A percentile compares a stretch with the other conserved stretches of the same genome.
Conservation (phyloP, 257 asterid species). For the Solanum phureja region DNA sequence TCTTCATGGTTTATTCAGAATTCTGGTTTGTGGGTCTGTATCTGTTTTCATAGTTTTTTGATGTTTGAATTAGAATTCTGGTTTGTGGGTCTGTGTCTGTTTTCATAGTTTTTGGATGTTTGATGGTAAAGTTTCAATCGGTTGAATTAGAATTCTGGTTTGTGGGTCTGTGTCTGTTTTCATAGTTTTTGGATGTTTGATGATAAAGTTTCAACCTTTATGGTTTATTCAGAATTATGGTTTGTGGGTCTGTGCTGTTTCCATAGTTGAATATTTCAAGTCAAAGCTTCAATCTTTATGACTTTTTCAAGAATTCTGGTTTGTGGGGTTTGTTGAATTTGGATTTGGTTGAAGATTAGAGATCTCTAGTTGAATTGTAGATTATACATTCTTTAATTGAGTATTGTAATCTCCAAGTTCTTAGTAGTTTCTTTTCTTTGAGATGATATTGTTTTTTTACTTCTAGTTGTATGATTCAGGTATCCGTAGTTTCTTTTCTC, state of each 20-base stretch:
- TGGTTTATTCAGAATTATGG: background rate
- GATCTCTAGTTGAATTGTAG: slow-evolving; percentile 20
- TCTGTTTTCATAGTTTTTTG: background rate
- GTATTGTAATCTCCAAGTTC: slow-evolving; percentile 14
- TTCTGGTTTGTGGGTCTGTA: background rate
- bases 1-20: background rate
- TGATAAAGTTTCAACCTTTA: slow-evolving; percentile 18
- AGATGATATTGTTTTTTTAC: slow-evolving; percentile 11
- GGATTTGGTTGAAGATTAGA: slow-evolving; percentile 27
- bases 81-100: background rate
- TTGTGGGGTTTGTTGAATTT: slow-evolving; percentile 27
- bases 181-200: background rate
- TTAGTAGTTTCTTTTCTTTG: slow-evolving; percentile 8
- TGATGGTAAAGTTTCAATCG: background rate
- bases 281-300: slow-evolving; percentile 22
- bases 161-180: background rate
- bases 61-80: background rate
- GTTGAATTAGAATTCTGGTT: background rate
- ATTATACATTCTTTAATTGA: slow-evolving; percentile 7
- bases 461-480: background rate
- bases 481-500: background rate
- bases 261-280: slow-evolving; percentile 14
- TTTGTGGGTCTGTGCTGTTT: background rate
- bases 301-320: slow-evolving; percentile 27
- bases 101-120: background rate